Evolutionary conservation across 2,329 filamentous ascomycete species (phyloP).

Genomic region (Aureobasidium sp.): DNA sequence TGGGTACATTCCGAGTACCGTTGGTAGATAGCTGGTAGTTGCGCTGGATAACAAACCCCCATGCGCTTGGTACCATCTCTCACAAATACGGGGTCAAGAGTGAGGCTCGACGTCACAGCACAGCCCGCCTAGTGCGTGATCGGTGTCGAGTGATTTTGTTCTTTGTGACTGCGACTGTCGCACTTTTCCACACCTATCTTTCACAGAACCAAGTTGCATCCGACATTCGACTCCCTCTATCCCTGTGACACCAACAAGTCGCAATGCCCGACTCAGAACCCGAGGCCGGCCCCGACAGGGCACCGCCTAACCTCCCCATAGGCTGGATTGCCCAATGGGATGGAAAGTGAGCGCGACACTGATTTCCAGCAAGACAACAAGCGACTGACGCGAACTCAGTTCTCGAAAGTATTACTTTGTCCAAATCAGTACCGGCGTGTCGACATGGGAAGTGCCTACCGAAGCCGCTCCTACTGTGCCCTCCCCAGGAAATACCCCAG

Average conservation of each 20-base stretch:
- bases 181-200: not conserved
- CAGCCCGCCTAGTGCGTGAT: slow-evolving; percentile 6
- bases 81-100: not conserved
- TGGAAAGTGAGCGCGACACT: slow-evolving; percentile 27
- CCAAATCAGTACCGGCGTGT: slow-evolving; percentile 34
- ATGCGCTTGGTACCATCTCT: not conserved
- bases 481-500: slow-evolving; percentile 31
- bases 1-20: not conserved
- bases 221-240: not conserved
- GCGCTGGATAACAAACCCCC: not conserved
- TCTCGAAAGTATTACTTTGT: slow-evolving; percentile 36
- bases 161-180: not conserved
- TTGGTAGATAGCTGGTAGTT: not conserved
- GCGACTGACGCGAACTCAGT: slow-evolving; percentile 18
- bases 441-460: slow-evolving; percentile 34
- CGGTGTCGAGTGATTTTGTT: slow-evolving; percentile 2
- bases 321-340: slow-evolving; percentile 37
- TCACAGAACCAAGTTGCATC: not conserved
- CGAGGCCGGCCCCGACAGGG: slow-evolving; percentile 31
- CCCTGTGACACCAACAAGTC: not conserved
- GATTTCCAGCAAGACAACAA: not conserved
- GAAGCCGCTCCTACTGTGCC: slow-evolving; percentile 31
- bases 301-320: slow-evolving; percentile 31
- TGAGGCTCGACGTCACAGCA: slow-evolving; percentile 2
- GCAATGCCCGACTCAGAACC: slow-evolving; percentile 17